Base-by-base conservation (phyloP, 306 rosid species). In the Oxytropis ochrocephala region DNA sequence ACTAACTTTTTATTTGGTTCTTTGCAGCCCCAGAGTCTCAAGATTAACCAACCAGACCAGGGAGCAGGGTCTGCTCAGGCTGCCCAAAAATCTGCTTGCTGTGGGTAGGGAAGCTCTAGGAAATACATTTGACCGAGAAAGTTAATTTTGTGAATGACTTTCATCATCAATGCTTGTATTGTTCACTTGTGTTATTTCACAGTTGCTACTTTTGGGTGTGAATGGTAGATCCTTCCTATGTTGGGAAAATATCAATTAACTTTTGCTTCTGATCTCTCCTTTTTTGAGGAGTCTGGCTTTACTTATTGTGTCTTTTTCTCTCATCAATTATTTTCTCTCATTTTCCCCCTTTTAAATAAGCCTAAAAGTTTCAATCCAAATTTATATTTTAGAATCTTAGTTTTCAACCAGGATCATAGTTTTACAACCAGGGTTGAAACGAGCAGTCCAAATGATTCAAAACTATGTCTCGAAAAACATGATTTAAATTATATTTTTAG, bases 1-100 rank as follows among this genome's bases (percentile, higher is more conserved):
- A 17, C 57, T 54, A 29, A 47, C 27, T 65, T 67, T 36, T 56
- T 30, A 27, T 36, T 46, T 81, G 64, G 43, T 75, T 72, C 13
- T 53, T 74, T 76, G 87, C 89, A 92, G 96, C 98, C 96, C 66
- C 91, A 85, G 78, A 82, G 96, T 65, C 79, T 92, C 75, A 92
- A 79, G 85, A 90, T 92, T 75, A 90, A 90, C 73, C 96, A 90
- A 83, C 82, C 91, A 43, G 96, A 90, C 67, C 91, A 82, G 76
- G 88, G 86, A 33, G 88, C 86, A 5, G 91, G 89, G 13, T 83
- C 95, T 76, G 81, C 85, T 56, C 93, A 89, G 80, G 68, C 85
- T 30, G 76, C 88, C 56, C 96, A 86, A 83, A 85, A 62, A 78
- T 86, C 96, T 59, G 84, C 98, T n/a, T 92, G 98, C 76, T 92